These are phyloP conservation scores for Fistulina hepatica DNA, from an alignment of 1,284 basidiomycete genomes.

Conservation along the genomic window DNA sequence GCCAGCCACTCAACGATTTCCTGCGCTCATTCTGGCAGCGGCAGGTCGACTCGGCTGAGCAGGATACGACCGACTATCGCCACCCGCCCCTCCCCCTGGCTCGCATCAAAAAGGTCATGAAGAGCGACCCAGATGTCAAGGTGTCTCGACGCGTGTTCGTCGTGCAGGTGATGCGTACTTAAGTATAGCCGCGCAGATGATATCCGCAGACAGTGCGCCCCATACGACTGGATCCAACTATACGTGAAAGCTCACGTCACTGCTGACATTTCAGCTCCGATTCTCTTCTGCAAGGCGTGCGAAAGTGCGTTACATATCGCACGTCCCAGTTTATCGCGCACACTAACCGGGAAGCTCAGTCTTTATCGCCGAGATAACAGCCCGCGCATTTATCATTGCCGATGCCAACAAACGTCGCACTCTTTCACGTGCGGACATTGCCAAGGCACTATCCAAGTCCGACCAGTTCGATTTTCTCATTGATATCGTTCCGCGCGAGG, in stretches of 20 bases:
- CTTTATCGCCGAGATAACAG: constrained; percentile 90
- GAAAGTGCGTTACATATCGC: constrained; percentile 60
- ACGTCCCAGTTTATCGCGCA: constrained; percentile 3
- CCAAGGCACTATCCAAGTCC: constrained; percentile 78
- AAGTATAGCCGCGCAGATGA: constrained; percentile 55
- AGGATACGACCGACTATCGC: constrained; percentile 74
- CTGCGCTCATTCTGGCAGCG: constrained; percentile 76
- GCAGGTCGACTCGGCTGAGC: constrained; percentile 69
- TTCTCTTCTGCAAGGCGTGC: constrained; percentile 92
- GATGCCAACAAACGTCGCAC: constrained; percentile 90
- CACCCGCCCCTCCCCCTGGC: constrained; percentile 83
- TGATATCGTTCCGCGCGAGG: constrained; percentile 84
- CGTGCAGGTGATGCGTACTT: not conserved
- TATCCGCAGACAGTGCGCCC: constrained; percentile 76
- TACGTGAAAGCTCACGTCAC: constrained; percentile 4
- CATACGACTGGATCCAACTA: constrained; percentile 8
- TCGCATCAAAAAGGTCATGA: constrained; percentile 96
- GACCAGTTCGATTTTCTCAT: constrained; percentile 93
- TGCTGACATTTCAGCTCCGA: constrained; percentile 50
- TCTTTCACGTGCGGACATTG: constrained; percentile 82
- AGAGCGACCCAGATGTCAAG: constrained; percentile 93
- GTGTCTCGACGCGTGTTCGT: constrained; percentile 28
- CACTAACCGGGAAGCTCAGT: constrained; percentile 37
- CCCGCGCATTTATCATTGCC: constrained; percentile 86
- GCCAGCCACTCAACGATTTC: constrained; percentile 68